Percentiles rank a stretch among this genome's conserved stretches.
These are phyloP conservation scores for Teratosphaeria viscida DNA, from an alignment of 2,329 filamentous ascomycete genomes.

Conservation along the genomic window DNA sequence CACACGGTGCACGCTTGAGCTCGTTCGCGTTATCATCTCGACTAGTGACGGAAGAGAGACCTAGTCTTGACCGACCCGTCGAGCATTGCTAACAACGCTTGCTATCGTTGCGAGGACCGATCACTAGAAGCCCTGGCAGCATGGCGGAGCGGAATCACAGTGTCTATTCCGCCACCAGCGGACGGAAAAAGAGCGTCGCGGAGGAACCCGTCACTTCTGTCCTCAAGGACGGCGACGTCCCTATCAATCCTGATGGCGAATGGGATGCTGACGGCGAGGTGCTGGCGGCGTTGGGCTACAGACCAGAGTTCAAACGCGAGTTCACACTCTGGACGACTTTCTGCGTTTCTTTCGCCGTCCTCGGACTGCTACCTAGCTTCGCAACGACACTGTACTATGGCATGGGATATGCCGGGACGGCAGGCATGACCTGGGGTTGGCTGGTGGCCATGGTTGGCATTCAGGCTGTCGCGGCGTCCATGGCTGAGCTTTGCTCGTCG, in stretches of 20 bases:
- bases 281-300: slow-evolving; percentile 52
- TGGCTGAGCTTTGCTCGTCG: slow-evolving; percentile 57
- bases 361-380: slow-evolving; percentile 61
- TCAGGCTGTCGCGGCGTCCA: slow-evolving; percentile 54
- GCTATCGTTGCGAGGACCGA: background rate
- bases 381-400: slow-evolving; percentile 63
- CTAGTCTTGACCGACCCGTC: background rate
- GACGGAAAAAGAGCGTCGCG: slow-evolving; percentile 27
- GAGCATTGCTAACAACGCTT: background rate
- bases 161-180: background rate
- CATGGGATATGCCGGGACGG: slow-evolving; percentile 33
- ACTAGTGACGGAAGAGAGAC: background rate
- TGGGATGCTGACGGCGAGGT: slow-evolving; percentile 49
- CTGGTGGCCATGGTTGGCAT: slow-evolving; percentile 62
- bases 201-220: slow-evolving; percentile 45
- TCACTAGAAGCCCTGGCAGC: background rate
- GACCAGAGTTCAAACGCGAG: slow-evolving; percentile 49
- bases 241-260: slow-evolving; percentile 32
- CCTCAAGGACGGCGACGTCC: slow-evolving; percentile 38
- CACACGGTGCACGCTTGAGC: background rate
- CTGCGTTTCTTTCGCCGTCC: slow-evolving; percentile 62
- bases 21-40: background rate
- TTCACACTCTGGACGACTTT: slow-evolving; percentile 67
- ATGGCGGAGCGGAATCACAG: slow-evolving; percentile 9
- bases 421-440: slow-evolving; percentile 60